Evolutionary conservation across 495 filamentous ascomycete species (phyloP).

Genomic region (Aspergillus bridgeri): DNA sequence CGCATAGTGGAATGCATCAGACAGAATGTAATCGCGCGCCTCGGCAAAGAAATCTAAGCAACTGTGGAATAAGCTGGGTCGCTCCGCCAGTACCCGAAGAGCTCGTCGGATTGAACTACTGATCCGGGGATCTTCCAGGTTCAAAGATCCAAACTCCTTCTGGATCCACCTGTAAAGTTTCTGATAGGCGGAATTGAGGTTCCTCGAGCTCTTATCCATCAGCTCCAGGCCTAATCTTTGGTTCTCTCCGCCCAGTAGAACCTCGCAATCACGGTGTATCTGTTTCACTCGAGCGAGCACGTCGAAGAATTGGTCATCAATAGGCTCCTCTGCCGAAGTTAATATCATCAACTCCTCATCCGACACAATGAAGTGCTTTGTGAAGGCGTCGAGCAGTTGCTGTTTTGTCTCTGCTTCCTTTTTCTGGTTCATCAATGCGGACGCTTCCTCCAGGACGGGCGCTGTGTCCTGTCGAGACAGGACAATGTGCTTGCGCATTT

Average conservation of each 20-base stretch:
- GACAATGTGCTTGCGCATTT: conserved; percentile 73
- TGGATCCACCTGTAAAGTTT: conserved; percentile 95
- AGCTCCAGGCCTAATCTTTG: conserved; percentile 83
- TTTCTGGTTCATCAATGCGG: conserved; percentile 69
- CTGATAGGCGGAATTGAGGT: conserved; percentile 88
- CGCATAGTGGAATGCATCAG: conserved; percentile 87
- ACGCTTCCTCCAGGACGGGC: conserved; percentile 75
- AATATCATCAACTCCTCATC: conserved; percentile 71
- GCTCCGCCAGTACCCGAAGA: conserved; percentile 82
- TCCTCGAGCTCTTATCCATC: conserved; percentile 82
- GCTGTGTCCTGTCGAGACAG: conserved; percentile 71
- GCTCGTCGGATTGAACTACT: conserved; percentile 80
- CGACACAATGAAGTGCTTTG: conserved; percentile 76
- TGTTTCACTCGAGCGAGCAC: conserved; percentile 78
- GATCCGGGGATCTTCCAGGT: conserved; percentile 93
- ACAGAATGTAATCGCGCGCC: conserved; percentile 80
- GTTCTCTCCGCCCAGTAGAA: conserved; percentile 85
- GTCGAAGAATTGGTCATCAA: conserved; percentile 83
- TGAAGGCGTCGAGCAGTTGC: conserved; percentile 76
- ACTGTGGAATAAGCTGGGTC: conserved; percentile 85
- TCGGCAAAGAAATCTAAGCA: conserved; percentile 94
- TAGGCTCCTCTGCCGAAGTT: conserved; percentile 71
- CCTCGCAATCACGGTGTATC: conserved; percentile 82
- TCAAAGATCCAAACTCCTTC: conserved; percentile 84
- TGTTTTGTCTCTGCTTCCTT: conserved; percentile 82